A percentile compares a stretch with the other conserved stretches of the same genome.
phyloP scores from a whole-genome alignment of 2,329 filamentous ascomycete genomes.

The Diaporthe sp. region DNA sequence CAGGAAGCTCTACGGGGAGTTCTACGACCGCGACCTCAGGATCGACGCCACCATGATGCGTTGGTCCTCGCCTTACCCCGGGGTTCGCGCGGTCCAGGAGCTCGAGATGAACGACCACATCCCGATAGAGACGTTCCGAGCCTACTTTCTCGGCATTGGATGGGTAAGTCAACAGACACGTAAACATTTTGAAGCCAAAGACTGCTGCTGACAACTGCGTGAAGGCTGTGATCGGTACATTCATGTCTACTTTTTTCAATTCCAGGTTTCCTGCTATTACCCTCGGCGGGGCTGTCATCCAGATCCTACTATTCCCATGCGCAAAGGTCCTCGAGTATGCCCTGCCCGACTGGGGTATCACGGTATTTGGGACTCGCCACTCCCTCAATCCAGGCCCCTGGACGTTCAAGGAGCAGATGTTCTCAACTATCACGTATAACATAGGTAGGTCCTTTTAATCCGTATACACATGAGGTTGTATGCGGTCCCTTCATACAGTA shows the following conservation, averaged over 20 bases:
- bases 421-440: constrained; percentile 55
- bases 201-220: neutral
- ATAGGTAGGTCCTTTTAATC: no score
- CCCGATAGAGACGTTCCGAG: constrained; percentile 56
- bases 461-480: no score
- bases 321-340: constrained; percentile 57
- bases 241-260: constrained; percentile 57
- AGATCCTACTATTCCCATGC: constrained; percentile 61
- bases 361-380: constrained; percentile 52
- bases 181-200: no score
- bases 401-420: constrained; percentile 58
- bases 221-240: constrained; percentile 52
- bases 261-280: constrained; percentile 54
- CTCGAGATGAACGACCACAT: constrained; percentile 50
- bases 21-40: constrained; percentile 56
- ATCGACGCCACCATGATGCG: constrained; percentile 55
- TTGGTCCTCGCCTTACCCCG: constrained; percentile 57
- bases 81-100: constrained; percentile 55
- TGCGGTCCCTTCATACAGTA: no score
- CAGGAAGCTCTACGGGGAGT: constrained; percentile 54
- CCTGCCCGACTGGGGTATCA: constrained; percentile 60
- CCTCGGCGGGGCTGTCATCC: constrained; percentile 53
- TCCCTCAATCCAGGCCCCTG: constrained; percentile 57
- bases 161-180: constrained; percentile 43
- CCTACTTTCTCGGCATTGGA: constrained; percentile 56